Base-by-base conservation (phyloP, 129 eudicot genomes). In the Helichrysum umbraculigerum region DNA sequence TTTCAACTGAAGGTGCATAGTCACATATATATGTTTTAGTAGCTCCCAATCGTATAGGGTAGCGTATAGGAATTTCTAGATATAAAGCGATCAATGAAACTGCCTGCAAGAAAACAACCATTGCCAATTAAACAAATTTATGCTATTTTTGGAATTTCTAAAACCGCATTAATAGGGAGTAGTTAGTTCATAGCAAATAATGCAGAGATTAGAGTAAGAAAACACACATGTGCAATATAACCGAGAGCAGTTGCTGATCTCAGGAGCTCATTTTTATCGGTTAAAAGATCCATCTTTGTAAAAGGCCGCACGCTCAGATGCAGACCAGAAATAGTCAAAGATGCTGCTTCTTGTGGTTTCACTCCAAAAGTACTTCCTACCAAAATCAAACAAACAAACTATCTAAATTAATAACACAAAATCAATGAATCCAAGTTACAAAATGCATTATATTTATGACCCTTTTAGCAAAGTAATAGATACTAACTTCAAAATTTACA, bases 231-330 rank as follows among this genome's bases (percentile, higher is more conserved):
- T 54, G 97, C 97, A n/a, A 91, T 89, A 74, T 95, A 89, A 87
- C 99, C 99, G 44, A 95, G 88, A 65, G 99, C 99, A 81, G 97
- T 89, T 80, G 96, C 90, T 52, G 97, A 87, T 75, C 90, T 87
- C 79, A 91, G 91, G 66, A 91, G 86, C 81, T 89, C 96, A 78
- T 87, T 89, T 87, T 91, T 91, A 84, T 95, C 97, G 76, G 92
- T 85, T 89, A 91, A 91, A 81, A 91, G 87, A 54, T 96, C 86
- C 91, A 86, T 84, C 86, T 91, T 88, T 35, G 88, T 87, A 73
- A 89, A 91, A 71, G 96, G 92, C 76, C 81, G 85, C 78, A 87
- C 77, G 51, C 85, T 89, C 68, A 95, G 86, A 82, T 95, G 90
- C 69, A 91, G 85, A 71, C 97, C 99, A 17, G 83, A 85, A 83